phyloP scores from a whole-genome alignment of 148 eudicot species.

The Camellia sinensis region DNA sequence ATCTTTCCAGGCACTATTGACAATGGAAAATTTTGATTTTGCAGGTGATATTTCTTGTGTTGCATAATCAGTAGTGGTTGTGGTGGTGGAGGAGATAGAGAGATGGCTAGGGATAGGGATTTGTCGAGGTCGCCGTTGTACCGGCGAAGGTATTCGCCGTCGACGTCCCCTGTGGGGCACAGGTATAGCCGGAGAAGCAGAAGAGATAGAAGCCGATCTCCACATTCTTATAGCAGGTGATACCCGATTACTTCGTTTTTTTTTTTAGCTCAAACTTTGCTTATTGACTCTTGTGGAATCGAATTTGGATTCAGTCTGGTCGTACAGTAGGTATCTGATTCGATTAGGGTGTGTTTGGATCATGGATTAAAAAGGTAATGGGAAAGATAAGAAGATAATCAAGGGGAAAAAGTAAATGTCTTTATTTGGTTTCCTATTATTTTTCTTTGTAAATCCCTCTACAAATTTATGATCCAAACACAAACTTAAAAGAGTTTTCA shows the following conservation, averaged over 20 bases:
- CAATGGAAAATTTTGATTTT: not conserved
- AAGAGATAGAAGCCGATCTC: conserved; percentile 76
- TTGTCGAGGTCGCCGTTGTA: conserved; percentile 62
- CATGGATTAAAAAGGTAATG: too few species aligned
- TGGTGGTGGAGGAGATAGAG: conserved; percentile 13
- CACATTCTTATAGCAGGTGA: conserved; percentile 81
- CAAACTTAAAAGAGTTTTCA: not conserved
- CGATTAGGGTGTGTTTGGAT: too few species aligned
- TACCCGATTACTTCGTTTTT: conserved; percentile 8
- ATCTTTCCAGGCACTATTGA: not conserved
- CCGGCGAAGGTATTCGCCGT: conserved; percentile 51
- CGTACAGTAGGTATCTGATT: not conserved
- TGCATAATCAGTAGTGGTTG: not conserved
- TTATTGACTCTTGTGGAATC: not conserved
- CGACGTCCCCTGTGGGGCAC: conserved; percentile 49
- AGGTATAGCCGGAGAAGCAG: conserved; percentile 61
- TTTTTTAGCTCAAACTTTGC: not conserved
- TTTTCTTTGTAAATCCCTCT: too few species aligned
- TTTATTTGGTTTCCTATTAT: too few species aligned
- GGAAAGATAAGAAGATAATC: too few species aligned
- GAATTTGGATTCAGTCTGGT: not conserved
- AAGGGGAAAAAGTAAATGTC: too few species aligned
- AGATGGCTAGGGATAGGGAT: conserved; percentile 71
- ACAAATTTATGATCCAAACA: too few species aligned
- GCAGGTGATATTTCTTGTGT: conserved; percentile 3